Evolutionary conservation across 345 rosid genomes (phyloP).

Genomic region (Pelargonium nanum): DNA sequence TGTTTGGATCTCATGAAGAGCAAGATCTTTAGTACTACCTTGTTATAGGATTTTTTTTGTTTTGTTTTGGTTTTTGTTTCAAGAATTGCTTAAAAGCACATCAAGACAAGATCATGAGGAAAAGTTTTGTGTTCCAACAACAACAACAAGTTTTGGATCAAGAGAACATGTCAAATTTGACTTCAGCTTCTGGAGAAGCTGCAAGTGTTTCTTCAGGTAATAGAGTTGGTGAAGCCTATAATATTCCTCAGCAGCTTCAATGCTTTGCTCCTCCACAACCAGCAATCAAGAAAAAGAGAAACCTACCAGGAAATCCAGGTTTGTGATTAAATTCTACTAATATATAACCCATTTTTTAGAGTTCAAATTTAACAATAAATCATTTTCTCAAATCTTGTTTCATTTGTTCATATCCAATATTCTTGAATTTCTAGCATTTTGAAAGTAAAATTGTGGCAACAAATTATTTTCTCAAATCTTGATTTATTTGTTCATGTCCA

Average conservation of each 20-base stretch:
- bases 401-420: no score
- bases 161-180: constrained; percentile 84
- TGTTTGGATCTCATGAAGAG: not conserved
- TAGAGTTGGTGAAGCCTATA: constrained; percentile 20
- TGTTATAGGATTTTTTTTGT: no score
- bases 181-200: constrained; percentile 62
- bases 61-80: not conserved
- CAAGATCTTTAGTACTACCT: not conserved
- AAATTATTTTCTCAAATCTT: no score
- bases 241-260: constrained; percentile 24
- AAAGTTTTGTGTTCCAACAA: constrained; percentile 41
- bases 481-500: no score
- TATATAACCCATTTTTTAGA: not conserved
- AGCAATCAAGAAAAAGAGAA: constrained; percentile 60
- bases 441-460: no score
- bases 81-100: not conserved
- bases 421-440: no score
- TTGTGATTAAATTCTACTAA: not conserved
- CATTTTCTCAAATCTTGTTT: no score
- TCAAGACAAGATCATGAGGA: constrained; percentile 21
- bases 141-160: constrained; percentile 26
- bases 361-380: no score
- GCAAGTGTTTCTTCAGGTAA: constrained; percentile 72
- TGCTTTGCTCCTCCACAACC: constrained; percentile 29
- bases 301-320: constrained; percentile 96